A percentile compares a stretch with the other conserved stretches of the same genome.
Evolutionary conservation across 257 asterid genomes (phyloP).

Genomic region (Forsythia viridissima): DNA sequence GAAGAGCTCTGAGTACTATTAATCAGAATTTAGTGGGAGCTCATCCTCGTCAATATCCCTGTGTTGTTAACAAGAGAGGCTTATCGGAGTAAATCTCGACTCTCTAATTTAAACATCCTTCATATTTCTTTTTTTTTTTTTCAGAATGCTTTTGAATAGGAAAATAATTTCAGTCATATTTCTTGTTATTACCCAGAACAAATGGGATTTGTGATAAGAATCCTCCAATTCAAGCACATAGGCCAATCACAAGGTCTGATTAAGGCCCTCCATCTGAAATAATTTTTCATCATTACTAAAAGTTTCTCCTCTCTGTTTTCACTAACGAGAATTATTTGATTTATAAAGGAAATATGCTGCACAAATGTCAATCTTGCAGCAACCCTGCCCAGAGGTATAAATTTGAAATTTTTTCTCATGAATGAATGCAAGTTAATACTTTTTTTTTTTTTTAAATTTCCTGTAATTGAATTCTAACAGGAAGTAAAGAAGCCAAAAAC

Average conservation of each 20-base stretch:
- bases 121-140: background rate
- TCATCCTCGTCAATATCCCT: constrained; percentile 38
- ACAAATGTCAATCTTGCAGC: constrained; percentile 61
- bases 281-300: background rate
- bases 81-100: constrained; percentile 63
- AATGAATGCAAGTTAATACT: background rate
- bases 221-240: constrained; percentile 40
- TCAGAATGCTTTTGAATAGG: background rate
- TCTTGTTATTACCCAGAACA: constrained; percentile 38
- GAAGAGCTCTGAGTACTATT: constrained; percentile 66
- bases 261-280: background rate
- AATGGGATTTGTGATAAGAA: constrained; percentile 57
- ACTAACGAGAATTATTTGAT: constrained; percentile 22
- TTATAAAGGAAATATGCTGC: constrained; percentile 69
- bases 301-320: constrained; percentile 4
- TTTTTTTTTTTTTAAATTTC: background rate
- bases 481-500: constrained; percentile 51
- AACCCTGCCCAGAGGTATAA: constrained; percentile 43
- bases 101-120: constrained; percentile 1
- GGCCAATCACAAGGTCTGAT: constrained; percentile 77
- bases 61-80: constrained; percentile 62
- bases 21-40: constrained; percentile 58
- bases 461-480: constrained; percentile 21
- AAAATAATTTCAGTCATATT: background rate
- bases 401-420: background rate